Conservation (phyloP, 164 flowering plant genomes). For the Chimonanthus praecox region DNA sequence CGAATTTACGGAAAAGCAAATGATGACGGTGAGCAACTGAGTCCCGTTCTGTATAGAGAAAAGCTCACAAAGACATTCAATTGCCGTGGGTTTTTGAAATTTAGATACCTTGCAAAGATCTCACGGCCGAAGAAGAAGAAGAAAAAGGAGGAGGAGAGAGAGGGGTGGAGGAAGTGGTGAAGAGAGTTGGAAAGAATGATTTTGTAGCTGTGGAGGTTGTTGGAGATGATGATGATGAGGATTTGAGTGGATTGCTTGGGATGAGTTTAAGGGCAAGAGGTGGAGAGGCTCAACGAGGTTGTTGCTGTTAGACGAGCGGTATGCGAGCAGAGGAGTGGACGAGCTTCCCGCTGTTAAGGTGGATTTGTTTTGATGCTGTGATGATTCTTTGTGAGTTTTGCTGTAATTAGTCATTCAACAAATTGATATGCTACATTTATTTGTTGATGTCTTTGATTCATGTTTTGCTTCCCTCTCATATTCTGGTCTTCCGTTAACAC, state of each 20-base stretch:
- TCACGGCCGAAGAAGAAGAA: slow-evolving; percentile 61
- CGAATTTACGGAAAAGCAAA: slow-evolving; percentile 54
- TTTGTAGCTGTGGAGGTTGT: slow-evolving; percentile 56
- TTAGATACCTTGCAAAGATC: slow-evolving; percentile 71
- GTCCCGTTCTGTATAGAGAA: slow-evolving; percentile 70
- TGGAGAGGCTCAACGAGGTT: slow-evolving; percentile 90
- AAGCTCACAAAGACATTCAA: slow-evolving; percentile 62
- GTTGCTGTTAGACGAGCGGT: slow-evolving; percentile 84
- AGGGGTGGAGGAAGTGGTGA: slow-evolving; percentile 17
- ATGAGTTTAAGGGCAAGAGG: slow-evolving; percentile 43
- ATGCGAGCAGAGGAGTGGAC: slow-evolving; percentile 29
- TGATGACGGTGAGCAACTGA: slow-evolving; percentile 51
- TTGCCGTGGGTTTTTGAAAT: slow-evolving; percentile 58
- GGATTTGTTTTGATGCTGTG: slow-evolving; percentile 22
- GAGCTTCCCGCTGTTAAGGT: slow-evolving; percentile 94
- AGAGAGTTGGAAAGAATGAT: slow-evolving; percentile 37
- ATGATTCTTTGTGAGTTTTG: slow-evolving; percentile 24
- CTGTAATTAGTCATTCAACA: neutral
- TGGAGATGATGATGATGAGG: slow-evolving; percentile 39
- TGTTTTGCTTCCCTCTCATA: no score
- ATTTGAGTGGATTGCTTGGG: slow-evolving; percentile 66
- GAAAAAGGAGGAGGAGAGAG: slow-evolving; percentile 25
- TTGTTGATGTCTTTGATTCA: no score
- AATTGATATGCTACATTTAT: no score
- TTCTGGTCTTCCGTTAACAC: no score